Percentiles rank a stretch among this genome's conserved stretches.
Evolutionary conservation across 1,139 yeast genomes (phyloP).

Genomic region (Hansenula sp.): DNA sequence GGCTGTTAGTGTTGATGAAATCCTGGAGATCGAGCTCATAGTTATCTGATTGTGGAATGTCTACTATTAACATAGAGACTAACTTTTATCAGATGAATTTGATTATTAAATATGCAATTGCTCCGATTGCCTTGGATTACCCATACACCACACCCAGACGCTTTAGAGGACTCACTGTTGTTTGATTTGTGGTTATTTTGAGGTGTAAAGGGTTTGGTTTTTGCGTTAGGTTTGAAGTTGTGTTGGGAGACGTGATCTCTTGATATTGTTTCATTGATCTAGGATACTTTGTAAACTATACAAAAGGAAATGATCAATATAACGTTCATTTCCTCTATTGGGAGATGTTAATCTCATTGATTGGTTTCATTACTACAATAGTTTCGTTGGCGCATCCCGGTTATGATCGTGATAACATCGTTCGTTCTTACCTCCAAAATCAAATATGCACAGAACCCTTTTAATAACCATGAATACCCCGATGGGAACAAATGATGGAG

Average conservation of each 20-base stretch:
- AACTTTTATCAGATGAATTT: background rate
- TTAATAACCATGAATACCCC: no score
- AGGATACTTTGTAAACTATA: slow-evolving; percentile 3
- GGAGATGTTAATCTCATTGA: no score
- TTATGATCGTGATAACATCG: background rate
- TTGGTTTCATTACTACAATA: background rate
- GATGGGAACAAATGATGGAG: no score
- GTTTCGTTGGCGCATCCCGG: slow-evolving; percentile 6
- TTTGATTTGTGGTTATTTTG: background rate
- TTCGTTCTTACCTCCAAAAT: background rate
- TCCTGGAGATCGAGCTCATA: background rate
- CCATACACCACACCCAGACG: slow-evolving; percentile 1
- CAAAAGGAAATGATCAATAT: background rate
- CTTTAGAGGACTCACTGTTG: background rate
- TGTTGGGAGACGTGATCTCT: background rate
- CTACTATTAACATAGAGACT: no score
- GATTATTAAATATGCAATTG: background rate
- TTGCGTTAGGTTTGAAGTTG: background rate
- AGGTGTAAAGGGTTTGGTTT: background rate
- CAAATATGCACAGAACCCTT: background rate
- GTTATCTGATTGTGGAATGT: no score
- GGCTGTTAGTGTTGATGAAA: background rate
- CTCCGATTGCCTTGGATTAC: background rate
- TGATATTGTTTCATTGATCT: background rate
- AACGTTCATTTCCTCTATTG: no score